Base-by-base conservation (phyloP, 2,329 filamentous ascomycete species). In the Onygenales sp. region DNA sequence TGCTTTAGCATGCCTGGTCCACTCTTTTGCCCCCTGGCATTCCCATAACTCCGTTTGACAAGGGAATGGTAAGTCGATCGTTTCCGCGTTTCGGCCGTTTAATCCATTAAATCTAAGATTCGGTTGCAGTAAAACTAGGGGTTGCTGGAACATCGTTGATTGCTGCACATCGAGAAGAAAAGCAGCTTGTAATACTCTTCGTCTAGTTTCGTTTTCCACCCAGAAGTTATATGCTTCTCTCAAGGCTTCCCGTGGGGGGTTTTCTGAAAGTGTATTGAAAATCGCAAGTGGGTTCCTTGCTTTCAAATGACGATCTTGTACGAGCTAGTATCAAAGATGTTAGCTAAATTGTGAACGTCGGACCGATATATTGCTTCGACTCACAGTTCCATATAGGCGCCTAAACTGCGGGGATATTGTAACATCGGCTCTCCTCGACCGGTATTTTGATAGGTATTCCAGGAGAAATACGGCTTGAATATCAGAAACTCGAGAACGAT, bases 391-490 rank as follows among this genome's bases (percentile, higher is more conserved):
- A 54, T 65, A 69, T 13, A 70, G 54, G 21, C 61, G 61, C 50
- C 63, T 62, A 56, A 70, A 67, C 27, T 61, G 59, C 43, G 65
- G 59, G 10, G 67, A 67, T 48, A 67, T 59, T n/a, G 64, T 60
- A 21, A 67, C 61, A 56, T 67, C 62, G 8, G 63, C 62, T 51
- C 61, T 59, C 39, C 65, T 59, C 4, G 65, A 64, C 42, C 64
- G 63, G 49, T 64, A 68, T 43, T 65, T 67, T 21, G 62, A 66
- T 47, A 70, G 54, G 40, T 64, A 59, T 53, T 69, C 67, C 10
- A 69, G 61, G 17, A 68, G 54, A 49, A 70, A 65, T n/a, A 69
- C 60, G 10, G 64, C 65, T 51, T 70, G 67, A 21, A 69, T 60
- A 53, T 70, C 67, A 31, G 62, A 61, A 42, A 68, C 54, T 40